These are phyloP conservation scores for Phytophthora cactorum DNA, from an alignment of 352 stramenopile genomes.

Conservation along the genomic window DNA sequence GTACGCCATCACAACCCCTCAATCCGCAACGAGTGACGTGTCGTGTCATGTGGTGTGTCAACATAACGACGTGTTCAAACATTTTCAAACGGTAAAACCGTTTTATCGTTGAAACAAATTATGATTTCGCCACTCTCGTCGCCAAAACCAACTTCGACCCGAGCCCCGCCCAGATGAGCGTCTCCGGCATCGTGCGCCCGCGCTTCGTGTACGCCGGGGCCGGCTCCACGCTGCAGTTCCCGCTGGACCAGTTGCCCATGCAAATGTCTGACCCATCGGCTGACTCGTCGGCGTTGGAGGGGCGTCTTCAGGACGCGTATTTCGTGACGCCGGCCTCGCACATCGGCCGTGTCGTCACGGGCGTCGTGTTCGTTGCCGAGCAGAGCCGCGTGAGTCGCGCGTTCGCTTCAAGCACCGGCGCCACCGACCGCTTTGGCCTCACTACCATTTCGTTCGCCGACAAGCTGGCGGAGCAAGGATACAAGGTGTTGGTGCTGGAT, in stretches of 20 bases:
- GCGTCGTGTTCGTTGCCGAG: slow-evolving; percentile 75
- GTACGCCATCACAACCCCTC: slow-evolving; percentile 13
- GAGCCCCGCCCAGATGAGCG: slow-evolving; percentile 29
- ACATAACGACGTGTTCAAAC: slow-evolving; percentile 10
- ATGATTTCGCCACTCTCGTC: neutral
- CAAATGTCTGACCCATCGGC: slow-evolving; percentile 3
- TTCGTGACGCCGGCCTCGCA: slow-evolving; percentile 77
- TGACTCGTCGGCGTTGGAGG: slow-evolving; percentile 3
- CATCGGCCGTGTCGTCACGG: slow-evolving; percentile 85
- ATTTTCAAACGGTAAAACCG: neutral
- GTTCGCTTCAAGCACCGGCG: slow-evolving; percentile 24
- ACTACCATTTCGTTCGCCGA: slow-evolving; percentile 81
- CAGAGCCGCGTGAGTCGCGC: slow-evolving; percentile 38
- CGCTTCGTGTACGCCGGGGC: slow-evolving; percentile 57
- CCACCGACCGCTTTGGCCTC: slow-evolving; percentile 52
- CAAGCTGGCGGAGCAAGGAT: slow-evolving; percentile 88
- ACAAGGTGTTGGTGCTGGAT: slow-evolving; percentile 85
- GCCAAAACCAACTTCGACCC: slow-evolving; percentile 10
- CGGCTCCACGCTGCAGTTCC: slow-evolving; percentile 56
- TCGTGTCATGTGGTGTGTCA: slow-evolving; percentile 21
- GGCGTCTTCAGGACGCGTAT: slow-evolving; percentile 56
- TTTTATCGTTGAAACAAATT: neutral
- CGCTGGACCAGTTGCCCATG: slow-evolving; percentile 32
- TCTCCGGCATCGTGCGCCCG: slow-evolving; percentile 42
- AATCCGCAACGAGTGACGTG: slow-evolving; percentile 59